Evolutionary conservation across 208 protist genomes (phyloP).

Genomic region (Acanthamoeba sp.): DNA sequence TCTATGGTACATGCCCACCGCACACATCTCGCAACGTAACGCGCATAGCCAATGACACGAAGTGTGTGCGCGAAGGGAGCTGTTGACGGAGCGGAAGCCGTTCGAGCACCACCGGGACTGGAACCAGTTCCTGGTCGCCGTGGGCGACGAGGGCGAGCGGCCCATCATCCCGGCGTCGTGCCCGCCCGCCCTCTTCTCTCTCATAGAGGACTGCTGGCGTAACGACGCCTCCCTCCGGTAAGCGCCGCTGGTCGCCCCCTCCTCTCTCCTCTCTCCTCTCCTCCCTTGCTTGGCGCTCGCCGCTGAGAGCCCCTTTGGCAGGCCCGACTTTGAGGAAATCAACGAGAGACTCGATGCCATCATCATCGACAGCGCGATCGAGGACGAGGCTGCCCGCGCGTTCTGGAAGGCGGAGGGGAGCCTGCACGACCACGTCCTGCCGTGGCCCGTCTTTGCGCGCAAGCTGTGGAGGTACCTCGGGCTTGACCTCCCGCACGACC

Average conservation of each 20-base stretch:
- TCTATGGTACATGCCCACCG: background rate
- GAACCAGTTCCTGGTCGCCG: conserved; percentile 40
- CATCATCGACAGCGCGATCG: conserved; percentile 41
- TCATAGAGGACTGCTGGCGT: conserved; percentile 73
- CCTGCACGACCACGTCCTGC: conserved; percentile 9
- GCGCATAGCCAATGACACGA: background rate
- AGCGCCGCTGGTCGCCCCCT: too few relatives aligned
- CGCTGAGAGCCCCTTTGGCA: too few relatives aligned
- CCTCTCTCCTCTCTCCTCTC: background rate
- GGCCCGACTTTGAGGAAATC: conserved; percentile 61
- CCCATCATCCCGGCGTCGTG: conserved; percentile 43
- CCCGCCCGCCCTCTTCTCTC: conserved; percentile 14
- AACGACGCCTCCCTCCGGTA: conserved; percentile 15
- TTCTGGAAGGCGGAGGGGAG: conserved; percentile 40
- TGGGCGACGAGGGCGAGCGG: conserved; percentile 57
- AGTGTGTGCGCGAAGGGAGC: background rate
- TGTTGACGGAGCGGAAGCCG: conserved; percentile 60
- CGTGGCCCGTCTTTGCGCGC: conserved; percentile 23
- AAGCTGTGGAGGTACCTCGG: conserved; percentile 53
- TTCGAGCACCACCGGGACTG: conserved; percentile 55
- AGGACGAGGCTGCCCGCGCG: background rate
- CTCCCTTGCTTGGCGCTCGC: too few relatives aligned
- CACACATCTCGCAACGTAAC: background rate
- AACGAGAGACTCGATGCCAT: conserved; percentile 31
- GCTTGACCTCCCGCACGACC: conserved; percentile 5